Evolutionary conservation across 805 yeast genomes (phyloP), one percentile per base, ranked within the genome.

Genomic region (Hanseniaspora taiwanica): DNA sequence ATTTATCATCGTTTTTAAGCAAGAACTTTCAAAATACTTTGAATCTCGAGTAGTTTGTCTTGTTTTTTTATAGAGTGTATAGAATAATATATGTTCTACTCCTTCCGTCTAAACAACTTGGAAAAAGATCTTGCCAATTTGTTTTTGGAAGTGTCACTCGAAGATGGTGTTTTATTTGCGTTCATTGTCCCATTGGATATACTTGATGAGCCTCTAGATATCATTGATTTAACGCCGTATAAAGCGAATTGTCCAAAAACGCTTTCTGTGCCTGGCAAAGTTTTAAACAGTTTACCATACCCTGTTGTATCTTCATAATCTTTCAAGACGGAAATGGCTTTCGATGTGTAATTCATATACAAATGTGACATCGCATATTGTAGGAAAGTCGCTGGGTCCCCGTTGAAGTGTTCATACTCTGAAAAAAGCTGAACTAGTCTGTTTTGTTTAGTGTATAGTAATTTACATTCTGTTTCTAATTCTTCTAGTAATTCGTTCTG

Each of bases 391-490:
- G 21, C 17, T 2, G 31, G 7, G 21, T 37, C 21, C 27, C 23
- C 23, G 17, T 27, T 41, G 16, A 27, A 27, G 20, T 20, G 23
- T 17, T 37, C 40, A 39, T 49, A 54, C 37, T 49, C 53, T n/a
- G 51, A 45, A 21, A 56, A 41, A 4, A 47, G 42, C 8, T 50
- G 47, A 12, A 52, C 43, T 16, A 56, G 42, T 31, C 51, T 47
- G 17, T 51, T 49, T 4, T 47, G 40, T 37, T 54, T 54, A 23
- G 51, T 45, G 21, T 45, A 46, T 13, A 53, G 31, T 3, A 50
- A 35, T 18, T 43, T 43, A 2, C 54, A 44, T 35, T 58, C 63
- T 37, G 50, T 53, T 29, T 50, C 48, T 12, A 57, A 36, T 19
- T 49, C 49, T 17, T 44, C 43, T 35, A 51, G 39, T 16, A 42